Conservation (phyloP, 1,284 basidiomycete species). For the Irpex rosettiformis region DNA sequence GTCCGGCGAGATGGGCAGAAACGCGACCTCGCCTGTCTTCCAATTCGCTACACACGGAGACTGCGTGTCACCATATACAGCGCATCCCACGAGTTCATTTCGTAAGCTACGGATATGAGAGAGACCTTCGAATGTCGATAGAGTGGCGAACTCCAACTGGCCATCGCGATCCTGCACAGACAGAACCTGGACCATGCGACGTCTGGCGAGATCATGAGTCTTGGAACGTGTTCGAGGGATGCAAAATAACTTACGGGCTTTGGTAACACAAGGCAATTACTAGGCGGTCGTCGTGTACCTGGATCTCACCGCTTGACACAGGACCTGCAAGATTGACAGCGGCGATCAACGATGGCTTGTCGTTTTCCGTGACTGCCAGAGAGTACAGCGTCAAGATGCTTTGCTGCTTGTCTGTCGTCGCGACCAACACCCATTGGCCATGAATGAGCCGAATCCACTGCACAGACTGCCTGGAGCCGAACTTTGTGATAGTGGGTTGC, state of each 20-base stretch:
- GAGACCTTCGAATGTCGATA: conserved; percentile 8
- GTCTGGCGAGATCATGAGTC: conserved; percentile 1
- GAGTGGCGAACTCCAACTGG: conserved; percentile 8
- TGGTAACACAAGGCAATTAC: conserved; percentile 14
- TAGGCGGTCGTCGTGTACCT: conserved; percentile 14
- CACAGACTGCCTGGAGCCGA: conserved; percentile 11
- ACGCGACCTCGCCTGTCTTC: conserved; percentile 12
- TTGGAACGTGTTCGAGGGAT: background rate
- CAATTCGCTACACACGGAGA: conserved; percentile 14
- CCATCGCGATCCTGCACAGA: conserved; percentile 2
- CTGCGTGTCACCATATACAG: conserved; percentile 5
- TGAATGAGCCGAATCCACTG: conserved; percentile 13
- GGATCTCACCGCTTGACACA: conserved; percentile 13
- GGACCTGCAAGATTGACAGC: conserved; percentile 11
- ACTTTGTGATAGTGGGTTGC: conserved; percentile 6
- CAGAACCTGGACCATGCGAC: conserved; percentile 11
- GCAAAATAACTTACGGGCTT: conserved; percentile 11
- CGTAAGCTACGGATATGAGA: conserved; percentile 14
- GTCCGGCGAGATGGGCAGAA: conserved; percentile 8
- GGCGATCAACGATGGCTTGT: conserved; percentile 1
- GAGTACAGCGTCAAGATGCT: conserved; percentile 13
- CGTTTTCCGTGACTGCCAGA: conserved; percentile 1
- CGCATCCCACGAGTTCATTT: conserved; percentile 12
- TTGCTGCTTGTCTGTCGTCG: conserved; percentile 2
- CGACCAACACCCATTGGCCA: conserved; percentile 13